Percentiles rank a stretch among this genome's conserved stretches.
These are phyloP conservation scores for Globisporangium mamillatum DNA, from an alignment of 352 stramenopile species.

Conservation along the genomic window DNA sequence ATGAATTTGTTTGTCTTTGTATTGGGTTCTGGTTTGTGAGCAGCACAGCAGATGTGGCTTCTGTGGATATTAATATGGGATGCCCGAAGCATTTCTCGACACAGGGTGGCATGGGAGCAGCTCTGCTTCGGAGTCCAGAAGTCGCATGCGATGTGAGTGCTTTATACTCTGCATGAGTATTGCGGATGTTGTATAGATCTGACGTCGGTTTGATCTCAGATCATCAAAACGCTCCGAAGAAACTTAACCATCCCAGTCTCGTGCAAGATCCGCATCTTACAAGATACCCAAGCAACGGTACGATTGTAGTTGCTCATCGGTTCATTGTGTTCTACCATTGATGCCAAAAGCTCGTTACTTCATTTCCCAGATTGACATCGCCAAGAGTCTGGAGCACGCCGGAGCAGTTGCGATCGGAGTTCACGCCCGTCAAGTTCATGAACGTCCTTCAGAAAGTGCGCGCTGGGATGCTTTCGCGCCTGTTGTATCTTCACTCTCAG, in stretches of 20 bases:
- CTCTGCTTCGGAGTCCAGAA: conserved; percentile 88
- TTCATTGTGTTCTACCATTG: background rate
- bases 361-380: conserved; percentile 43
- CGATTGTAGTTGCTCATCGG: background rate
- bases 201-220: conserved; percentile 29
- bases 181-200: background rate
- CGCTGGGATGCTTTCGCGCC: conserved; percentile 70
- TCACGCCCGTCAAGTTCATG: conserved; percentile 62
- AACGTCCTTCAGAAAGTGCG: conserved; percentile 60
- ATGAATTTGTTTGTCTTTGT: background rate
- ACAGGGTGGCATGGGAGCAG: conserved; percentile 90
- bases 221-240: conserved; percentile 74
- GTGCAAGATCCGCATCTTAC: conserved; percentile 85
- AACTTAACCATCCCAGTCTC: conserved; percentile 85
- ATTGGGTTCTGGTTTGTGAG: background rate
- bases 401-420: conserved; percentile 70
- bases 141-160: conserved; percentile 73
- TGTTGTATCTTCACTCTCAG: conserved; percentile 63
- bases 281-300: conserved; percentile 67
- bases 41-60: conserved; percentile 81
- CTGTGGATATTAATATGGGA: conserved; percentile 94
- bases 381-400: conserved; percentile 56
- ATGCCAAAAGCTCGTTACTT: background rate
- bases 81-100: conserved; percentile 93
- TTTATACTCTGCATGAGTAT: background rate